phyloP scores from a whole-genome alignment of 208 protist species.

The Trichomonas vaginalis region DNA sequence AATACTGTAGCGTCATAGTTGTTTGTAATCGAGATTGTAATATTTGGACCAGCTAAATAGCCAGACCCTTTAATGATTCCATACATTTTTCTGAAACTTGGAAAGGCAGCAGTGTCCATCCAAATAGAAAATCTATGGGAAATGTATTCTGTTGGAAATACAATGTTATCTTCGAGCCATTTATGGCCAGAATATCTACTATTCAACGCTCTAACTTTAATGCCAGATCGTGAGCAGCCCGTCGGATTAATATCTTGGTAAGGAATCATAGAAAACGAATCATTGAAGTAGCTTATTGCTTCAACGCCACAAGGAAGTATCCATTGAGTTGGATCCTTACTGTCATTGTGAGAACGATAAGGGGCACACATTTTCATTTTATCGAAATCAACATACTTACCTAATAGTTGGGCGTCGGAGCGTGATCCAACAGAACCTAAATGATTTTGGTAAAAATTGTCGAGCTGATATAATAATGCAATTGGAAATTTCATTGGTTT shows the following conservation, averaged over 20 bases:
- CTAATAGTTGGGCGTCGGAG: not conserved
- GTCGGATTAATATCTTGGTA: not conserved
- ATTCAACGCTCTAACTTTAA: not conserved
- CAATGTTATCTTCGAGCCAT: not conserved
- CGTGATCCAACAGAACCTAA: not conserved
- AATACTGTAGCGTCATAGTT: not conserved
- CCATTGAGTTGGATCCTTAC: not conserved
- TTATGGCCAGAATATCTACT: not conserved
- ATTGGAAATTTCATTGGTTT: not conserved
- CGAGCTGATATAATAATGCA: not conserved
- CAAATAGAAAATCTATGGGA: not conserved
- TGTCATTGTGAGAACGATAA: not conserved
- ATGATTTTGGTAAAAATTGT: not conserved
- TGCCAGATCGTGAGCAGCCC: not conserved
- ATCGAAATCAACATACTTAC: not conserved
- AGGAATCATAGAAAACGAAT: not conserved
- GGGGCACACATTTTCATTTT: not conserved
- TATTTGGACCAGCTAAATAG: not conserved
- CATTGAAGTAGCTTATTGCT: not conserved
- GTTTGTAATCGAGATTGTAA: not conserved
- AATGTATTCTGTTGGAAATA: not conserved
- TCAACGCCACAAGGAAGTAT: not conserved
- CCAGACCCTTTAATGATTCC: not conserved
- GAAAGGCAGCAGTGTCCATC: constrained; percentile 10
- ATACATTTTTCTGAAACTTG: not conserved